Evolutionary conservation across 2,329 filamentous ascomycete species (phyloP).

Genomic region (Stachybotrys echinatus): DNA sequence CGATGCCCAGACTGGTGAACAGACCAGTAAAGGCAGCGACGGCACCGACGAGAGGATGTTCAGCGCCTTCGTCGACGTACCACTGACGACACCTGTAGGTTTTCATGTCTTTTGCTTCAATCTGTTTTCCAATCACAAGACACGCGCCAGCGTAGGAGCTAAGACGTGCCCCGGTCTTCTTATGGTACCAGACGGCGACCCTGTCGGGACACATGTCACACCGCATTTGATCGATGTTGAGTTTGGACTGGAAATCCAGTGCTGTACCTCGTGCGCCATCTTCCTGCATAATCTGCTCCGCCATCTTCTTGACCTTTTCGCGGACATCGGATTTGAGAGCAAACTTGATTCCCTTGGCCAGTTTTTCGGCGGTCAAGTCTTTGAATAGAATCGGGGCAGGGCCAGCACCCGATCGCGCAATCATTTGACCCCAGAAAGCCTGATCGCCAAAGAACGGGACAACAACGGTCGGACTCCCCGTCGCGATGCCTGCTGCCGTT

Average conservation of each 20-base stretch:
- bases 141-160: constrained; percentile 58
- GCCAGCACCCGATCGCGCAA: constrained; percentile 55
- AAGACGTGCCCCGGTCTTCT: constrained; percentile 50
- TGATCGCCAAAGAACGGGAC: constrained; percentile 64
- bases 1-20: constrained; percentile 47
- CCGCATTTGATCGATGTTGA: constrained; percentile 48
- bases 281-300: constrained; percentile 47
- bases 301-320: constrained; percentile 33
- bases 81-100: constrained; percentile 45
- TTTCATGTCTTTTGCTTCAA: constrained; percentile 54
- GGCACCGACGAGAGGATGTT: constrained; percentile 59
- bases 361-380: constrained; percentile 48
- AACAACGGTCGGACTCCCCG: constrained; percentile 56
- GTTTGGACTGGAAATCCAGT: constrained; percentile 47
- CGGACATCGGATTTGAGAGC: constrained; percentile 45
- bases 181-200: constrained; percentile 58
- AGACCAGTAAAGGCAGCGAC: constrained; percentile 63
- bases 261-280: constrained; percentile 47
- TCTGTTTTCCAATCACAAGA: constrained; percentile 46
- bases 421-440: constrained; percentile 62
- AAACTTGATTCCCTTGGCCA: constrained; percentile 47
- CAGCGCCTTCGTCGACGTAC: constrained; percentile 59
- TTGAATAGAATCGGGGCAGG: constrained; percentile 54
- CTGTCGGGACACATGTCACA: constrained; percentile 54
- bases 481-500: constrained; percentile 57